These are phyloP conservation scores for Epichloe scottii DNA, from an alignment of 2,329 filamentous ascomycete species.

Conservation along the genomic window DNA sequence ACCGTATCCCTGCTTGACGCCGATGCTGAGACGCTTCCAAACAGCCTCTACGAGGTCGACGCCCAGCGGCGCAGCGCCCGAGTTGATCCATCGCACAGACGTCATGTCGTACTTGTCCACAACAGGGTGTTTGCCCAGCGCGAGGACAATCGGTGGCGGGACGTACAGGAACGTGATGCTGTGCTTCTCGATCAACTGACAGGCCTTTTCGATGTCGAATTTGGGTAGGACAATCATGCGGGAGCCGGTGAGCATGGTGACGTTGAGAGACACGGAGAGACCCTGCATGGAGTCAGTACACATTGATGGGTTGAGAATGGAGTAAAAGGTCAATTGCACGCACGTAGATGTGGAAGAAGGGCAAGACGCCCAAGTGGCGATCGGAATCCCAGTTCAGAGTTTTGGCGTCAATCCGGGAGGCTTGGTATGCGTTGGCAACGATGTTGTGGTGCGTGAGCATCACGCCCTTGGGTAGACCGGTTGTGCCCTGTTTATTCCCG, in stretches of 20 bases:
- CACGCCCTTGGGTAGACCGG: conserved; percentile 83
- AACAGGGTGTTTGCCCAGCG: conserved; percentile 65
- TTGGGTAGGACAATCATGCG: conserved; percentile 58
- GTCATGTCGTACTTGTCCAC: conserved; percentile 73
- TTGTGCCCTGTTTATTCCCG: conserved; percentile 49
- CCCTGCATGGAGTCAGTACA: conserved; percentile 12
- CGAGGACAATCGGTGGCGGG: conserved; percentile 72
- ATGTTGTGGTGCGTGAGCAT: conserved; percentile 77
- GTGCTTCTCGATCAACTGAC: conserved; percentile 61
- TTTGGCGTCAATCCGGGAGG: conserved; percentile 37
- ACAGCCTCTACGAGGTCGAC: conserved; percentile 66
- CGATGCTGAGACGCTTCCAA: conserved; percentile 60
- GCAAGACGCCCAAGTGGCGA: conserved; percentile 64
- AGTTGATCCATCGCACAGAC: conserved; percentile 72
- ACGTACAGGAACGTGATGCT: conserved; percentile 69
- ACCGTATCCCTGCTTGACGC: conserved; percentile 87
- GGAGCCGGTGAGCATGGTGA: conserved; percentile 43
- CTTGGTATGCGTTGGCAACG: conserved; percentile 57
- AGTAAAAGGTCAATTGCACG: conserved; percentile 13
- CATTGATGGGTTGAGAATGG: neutral
- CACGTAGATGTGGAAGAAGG: conserved; percentile 88
- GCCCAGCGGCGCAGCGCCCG: conserved; percentile 75
- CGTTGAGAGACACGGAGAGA: conserved; percentile 18
- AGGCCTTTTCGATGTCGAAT: conserved; percentile 74
- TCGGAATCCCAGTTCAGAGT: conserved; percentile 52